Evolutionary conservation across 495 filamentous ascomycete genomes (phyloP).

Genomic region (Podospora fimiseda): DNA sequence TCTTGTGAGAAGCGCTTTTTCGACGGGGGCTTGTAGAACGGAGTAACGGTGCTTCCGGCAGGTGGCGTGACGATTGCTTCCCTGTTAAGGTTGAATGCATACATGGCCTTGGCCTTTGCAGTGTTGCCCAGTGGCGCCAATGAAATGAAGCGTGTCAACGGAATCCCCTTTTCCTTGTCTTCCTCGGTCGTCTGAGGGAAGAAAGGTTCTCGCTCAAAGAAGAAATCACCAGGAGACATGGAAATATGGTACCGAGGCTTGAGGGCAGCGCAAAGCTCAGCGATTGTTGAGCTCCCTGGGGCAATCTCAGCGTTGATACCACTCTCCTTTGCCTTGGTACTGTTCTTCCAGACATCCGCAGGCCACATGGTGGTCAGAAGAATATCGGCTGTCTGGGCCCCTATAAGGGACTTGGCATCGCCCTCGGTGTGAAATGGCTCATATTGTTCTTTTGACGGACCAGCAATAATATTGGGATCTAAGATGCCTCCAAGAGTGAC

Average conservation of each 20-base stretch:
- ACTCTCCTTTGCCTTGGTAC: conserved; percentile 35
- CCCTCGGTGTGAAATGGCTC: conserved; percentile 62
- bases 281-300: conserved; percentile 44
- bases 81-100: conserved; percentile 75
- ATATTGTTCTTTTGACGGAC: conserved; percentile 55
- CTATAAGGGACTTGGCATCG: conserved; percentile 69
- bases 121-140: conserved; percentile 69
- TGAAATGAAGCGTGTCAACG: conserved; percentile 81
- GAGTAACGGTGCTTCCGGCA: conserved; percentile 61
- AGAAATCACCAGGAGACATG: conserved; percentile 52
- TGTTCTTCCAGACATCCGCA: conserved; percentile 53
- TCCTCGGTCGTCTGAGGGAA: conserved; percentile 48
- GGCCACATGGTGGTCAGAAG: conserved; percentile 86
- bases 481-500: conserved; percentile 70
- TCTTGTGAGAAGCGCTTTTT: conserved; percentile 56
- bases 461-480: conserved; percentile 45
- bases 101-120: conserved; percentile 75
- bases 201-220: conserved; percentile 91
- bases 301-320: conserved; percentile 43
- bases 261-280: conserved; percentile 67
- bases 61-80: conserved; percentile 54
- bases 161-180: conserved; percentile 36
- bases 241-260: conserved; percentile 89
- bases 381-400: conserved; percentile 73
- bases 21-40: conserved; percentile 40